A percentile compares a stretch with the other conserved stretches of the same genome.
Conservation (phyloP, 805 yeast species). For the Yarrowia sp. region DNA sequence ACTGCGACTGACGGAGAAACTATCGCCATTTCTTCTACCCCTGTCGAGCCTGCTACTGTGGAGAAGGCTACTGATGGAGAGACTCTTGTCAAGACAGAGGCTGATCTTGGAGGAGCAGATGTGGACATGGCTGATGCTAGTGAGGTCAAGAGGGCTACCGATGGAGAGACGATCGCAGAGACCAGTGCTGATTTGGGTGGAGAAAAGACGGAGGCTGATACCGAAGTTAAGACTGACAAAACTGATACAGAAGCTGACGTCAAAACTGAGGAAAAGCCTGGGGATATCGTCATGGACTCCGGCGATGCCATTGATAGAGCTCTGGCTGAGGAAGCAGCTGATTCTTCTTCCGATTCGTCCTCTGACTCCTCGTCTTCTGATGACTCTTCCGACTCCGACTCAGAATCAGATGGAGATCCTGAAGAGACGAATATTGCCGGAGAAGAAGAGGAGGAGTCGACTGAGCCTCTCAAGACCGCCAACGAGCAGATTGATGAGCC, state of each 20-base stretch:
- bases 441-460: conserved; percentile 31
- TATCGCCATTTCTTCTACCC: background rate
- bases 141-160: background rate
- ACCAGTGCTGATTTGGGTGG: background rate
- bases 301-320: conserved; percentile 33
- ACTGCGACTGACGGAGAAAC: conserved; percentile 12
- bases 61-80: conserved; percentile 12
- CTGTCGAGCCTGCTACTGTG: background rate
- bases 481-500: conserved; percentile 76
- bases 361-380: conserved; percentile 21
- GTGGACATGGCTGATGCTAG: background rate
- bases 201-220: background rate
- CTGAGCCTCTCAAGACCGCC: conserved; percentile 27
- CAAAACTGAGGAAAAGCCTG: conserved; percentile 1
- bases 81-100: background rate
- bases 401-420: conserved; percentile 28
- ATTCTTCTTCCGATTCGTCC: background rate
- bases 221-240: background rate
- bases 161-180: background rate
- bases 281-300: conserved; percentile 6
- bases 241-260: no score
- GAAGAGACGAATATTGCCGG: conserved; percentile 9
- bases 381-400: conserved; percentile 8
- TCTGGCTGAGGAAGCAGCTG: conserved; percentile 20
- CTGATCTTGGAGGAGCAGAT: background rate